Base-by-base conservation (phyloP, 306 rosid genomes). In the Canavalia ensiformis region DNA sequence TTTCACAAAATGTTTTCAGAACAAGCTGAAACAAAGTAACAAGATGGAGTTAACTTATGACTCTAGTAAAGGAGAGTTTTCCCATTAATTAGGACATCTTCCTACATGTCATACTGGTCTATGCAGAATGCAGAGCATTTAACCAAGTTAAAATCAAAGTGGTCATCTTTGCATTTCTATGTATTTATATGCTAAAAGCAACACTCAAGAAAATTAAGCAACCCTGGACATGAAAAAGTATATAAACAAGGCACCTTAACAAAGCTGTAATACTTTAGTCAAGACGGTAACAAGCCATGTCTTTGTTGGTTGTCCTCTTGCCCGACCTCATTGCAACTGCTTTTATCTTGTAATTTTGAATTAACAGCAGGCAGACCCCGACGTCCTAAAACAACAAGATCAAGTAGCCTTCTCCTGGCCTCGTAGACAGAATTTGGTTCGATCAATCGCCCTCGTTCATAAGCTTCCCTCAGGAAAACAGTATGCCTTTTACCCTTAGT, bases 401-500 rank as follows among this genome's bases (percentile, higher is more conserved):
- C 85, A 77, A 95, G 88, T 78, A 95, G 94, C 86, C 82, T 88
- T 88, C 96, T 93, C 85, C 97, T 87, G 52, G 94, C 93, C 67
- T 88, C 85, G 81, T 95, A 95, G 25, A 95, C 88, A 0, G 94
- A 91, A 88, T 93, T 92, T 54, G 91, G 91, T 74, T 89, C 90
- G 46, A 92, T 83, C 83, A 95, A 84, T 78, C 94, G 84, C 34
- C 92, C 96, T 78, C 93, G 86, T 84, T 91, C 98, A 75, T 91
- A 95, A 68, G 97, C 97, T 88, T 93, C 99, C 84, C 99, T 95
- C 54, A 91, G 76, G 87, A 95, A 95, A 67, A 95, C 94, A 3
- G 98, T 89, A 74, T 93, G 97, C 35, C 80, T 86, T 86, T 95
- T 95, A 51, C 99, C 98, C 87, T 95, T 95, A 46, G 94, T 95